Evolutionary conservation across 331 rosid species (phyloP).

Genomic region (Saraca asoca): DNA sequence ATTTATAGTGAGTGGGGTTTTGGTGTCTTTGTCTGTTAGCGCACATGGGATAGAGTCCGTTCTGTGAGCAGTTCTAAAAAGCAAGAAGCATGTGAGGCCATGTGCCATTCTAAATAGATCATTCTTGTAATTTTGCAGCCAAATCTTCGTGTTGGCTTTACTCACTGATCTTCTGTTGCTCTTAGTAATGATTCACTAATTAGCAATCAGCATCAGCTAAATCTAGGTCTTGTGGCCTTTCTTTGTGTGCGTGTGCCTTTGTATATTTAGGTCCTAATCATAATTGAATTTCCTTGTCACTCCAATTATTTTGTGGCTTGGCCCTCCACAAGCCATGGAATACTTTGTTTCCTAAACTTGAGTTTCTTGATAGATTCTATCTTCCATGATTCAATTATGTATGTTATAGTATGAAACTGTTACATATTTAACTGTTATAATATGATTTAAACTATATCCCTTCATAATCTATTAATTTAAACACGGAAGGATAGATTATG

Average conservation of each 20-base stretch:
- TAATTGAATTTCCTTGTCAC: conserved; percentile 9
- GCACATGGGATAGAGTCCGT: conserved; percentile 70
- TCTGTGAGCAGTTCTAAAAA: conserved; percentile 46
- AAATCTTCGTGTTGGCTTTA: conserved; percentile 28
- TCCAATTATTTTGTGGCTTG: conserved; percentile 9
- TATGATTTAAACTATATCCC: too few species aligned
- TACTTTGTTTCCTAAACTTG: conserved; percentile 22
- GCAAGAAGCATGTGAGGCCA: conserved; percentile 75
- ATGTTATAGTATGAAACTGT: too few species aligned
- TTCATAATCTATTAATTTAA: too few species aligned
- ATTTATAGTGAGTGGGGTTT: conserved; percentile 78
- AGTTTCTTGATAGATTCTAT: background rate
- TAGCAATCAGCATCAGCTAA: conserved; percentile 9
- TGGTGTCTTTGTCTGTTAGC: conserved; percentile 52
- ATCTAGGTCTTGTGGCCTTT: background rate
- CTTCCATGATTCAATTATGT: too few species aligned
- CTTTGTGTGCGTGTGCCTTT: background rate
- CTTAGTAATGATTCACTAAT: conserved; percentile 16
- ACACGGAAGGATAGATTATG: too few species aligned
- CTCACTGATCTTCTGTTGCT: background rate
- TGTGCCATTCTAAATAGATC: conserved; percentile 61
- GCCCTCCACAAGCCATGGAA: conserved; percentile 4
- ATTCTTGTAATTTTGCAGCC: conserved; percentile 40
- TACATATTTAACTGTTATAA: too few species aligned
- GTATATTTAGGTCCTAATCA: background rate